These are phyloP conservation scores for Ogataea naganishii DNA, from an alignment of 805 yeast genomes.

Conservation along the genomic window DNA sequence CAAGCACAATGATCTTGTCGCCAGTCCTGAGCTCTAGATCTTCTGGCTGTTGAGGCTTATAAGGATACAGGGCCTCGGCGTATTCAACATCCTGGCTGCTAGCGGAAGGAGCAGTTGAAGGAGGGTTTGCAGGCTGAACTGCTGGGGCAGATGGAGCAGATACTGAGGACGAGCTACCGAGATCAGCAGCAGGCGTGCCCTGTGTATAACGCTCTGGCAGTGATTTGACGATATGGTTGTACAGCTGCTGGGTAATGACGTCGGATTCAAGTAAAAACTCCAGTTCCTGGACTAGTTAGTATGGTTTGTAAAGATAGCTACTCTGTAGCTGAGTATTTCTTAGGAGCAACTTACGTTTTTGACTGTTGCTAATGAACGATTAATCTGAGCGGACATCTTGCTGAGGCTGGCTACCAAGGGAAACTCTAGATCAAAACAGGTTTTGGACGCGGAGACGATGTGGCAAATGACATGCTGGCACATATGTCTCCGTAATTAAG, in stretches of 20 bases:
- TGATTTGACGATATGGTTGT: conserved; percentile 35
- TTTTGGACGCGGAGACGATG: too few species aligned
- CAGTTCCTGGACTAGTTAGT: conserved; percentile 37
- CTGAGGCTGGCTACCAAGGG: too few species aligned
- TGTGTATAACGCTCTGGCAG: conserved; percentile 52
- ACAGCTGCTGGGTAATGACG: conserved; percentile 54
- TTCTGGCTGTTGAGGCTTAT: conserved; percentile 62
- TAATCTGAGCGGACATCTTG: conserved; percentile 49
- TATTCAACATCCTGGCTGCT: conserved; percentile 19
- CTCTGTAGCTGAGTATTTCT: conserved; percentile 1
- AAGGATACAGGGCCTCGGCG: conserved; percentile 69
- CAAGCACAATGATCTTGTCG: conserved; percentile 59
- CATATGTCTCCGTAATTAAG: too few species aligned
- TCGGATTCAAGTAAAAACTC: conserved; percentile 72
- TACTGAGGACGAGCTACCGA: conserved; percentile 7
- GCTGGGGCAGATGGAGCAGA: conserved; percentile 7
- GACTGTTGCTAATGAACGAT: conserved; percentile 70
- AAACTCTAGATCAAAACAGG: too few species aligned
- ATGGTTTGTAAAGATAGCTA: not conserved
- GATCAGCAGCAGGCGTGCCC: conserved; percentile 41
- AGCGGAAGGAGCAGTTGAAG: not conserved
- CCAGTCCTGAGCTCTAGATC: conserved; percentile 63
- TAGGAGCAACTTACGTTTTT: conserved; percentile 34
- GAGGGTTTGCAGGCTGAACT: conserved; percentile 1
- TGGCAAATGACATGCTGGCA: too few species aligned